phyloP scores from a whole-genome alignment of 768 basidiomycete genomes.

The Leccinellum rugosiceps region DNA sequence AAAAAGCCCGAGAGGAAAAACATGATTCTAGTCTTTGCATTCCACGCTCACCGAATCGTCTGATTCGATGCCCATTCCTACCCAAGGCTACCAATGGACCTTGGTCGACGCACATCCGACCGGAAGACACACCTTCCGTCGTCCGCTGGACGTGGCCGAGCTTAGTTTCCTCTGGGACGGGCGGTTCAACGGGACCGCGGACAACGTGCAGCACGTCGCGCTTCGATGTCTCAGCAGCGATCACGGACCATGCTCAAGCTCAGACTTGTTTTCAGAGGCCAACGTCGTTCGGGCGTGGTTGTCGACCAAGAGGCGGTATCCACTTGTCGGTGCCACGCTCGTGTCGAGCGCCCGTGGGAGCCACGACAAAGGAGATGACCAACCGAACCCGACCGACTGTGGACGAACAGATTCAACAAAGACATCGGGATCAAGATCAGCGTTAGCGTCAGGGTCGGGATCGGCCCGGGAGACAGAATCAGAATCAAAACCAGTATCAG shows the following conservation, averaged over 20 bases:
- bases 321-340: conserved; percentile 45
- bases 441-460: background rate
- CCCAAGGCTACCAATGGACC: conserved; percentile 8
- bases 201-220: conserved; percentile 35
- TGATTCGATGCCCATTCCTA: background rate
- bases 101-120: conserved; percentile 2
- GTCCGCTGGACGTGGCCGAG: conserved; percentile 41
- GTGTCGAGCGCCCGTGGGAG: background rate
- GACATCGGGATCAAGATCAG: too few species aligned
- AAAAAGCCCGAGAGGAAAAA: too few species aligned
- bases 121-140: conserved; percentile 24
- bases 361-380: background rate
- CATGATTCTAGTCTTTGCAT: background rate
- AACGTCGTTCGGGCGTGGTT: conserved; percentile 46
- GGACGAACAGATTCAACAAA: too few species aligned
- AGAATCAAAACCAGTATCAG: background rate
- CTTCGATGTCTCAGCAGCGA: conserved; percentile 23
- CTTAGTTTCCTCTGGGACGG: conserved; percentile 41
- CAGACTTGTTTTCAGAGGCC: conserved; percentile 24
- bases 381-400: background rate
- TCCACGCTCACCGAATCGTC: background rate
- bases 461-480: background rate
- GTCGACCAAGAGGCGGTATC: conserved; percentile 45
- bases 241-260: conserved; percentile 6
- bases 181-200: conserved; percentile 42